phyloP scores from a whole-genome alignment of 2,329 filamentous ascomycete genomes.

The Madurella mycetomatis region DNA sequence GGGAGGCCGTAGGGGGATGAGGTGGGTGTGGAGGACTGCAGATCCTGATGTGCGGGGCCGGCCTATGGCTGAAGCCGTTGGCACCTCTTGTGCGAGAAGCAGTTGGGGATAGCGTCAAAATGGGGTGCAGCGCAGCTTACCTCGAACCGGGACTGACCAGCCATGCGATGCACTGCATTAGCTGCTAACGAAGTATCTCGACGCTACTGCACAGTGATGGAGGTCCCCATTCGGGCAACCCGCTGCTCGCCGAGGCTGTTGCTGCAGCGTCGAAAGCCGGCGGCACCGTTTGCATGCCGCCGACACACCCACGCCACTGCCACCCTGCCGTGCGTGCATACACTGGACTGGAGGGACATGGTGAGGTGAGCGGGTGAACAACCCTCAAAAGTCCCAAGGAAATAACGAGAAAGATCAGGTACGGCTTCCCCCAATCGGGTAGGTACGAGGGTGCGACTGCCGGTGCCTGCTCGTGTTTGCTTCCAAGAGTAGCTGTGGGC shows the following conservation, averaged over 20 bases:
- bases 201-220: conserved; percentile 3
- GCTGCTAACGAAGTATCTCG: too few relatives aligned
- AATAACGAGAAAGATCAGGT: background rate
- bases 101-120: too few relatives aligned
- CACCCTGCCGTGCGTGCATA: background rate
- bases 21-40: too few relatives aligned
- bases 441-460: background rate
- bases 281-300: background rate
- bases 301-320: background rate
- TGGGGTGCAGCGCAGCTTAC: too few relatives aligned
- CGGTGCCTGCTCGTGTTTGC: background rate
- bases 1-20: too few relatives aligned
- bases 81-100: too few relatives aligned
- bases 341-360: background rate
- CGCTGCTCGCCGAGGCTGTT: background rate
- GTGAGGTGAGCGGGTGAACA: too few relatives aligned
- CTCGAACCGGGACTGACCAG: too few relatives aligned
- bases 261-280: background rate
- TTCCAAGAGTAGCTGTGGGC: too few relatives aligned
- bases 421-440: background rate
- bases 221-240: conserved; percentile 9
- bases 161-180: background rate
- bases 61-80: too few relatives aligned
- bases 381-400: too few relatives aligned
- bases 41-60: too few relatives aligned